phyloP scores from a whole-genome alignment of 2,329 filamentous ascomycete genomes.

The Daldinia eschscholtzii region DNA sequence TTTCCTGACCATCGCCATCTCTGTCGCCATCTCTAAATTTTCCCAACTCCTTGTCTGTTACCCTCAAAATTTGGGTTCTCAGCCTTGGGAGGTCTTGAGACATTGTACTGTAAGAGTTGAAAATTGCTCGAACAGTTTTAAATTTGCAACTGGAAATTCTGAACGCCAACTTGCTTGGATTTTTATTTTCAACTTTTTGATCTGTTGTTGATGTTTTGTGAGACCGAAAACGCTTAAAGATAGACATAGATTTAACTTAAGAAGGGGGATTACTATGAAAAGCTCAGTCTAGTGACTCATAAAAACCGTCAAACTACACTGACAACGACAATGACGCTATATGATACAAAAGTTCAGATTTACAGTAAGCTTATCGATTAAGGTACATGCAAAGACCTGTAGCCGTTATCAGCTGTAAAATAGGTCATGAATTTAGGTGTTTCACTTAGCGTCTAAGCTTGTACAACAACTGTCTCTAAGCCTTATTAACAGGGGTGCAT shows the following conservation, averaged over 20 bases:
- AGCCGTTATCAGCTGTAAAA: not conserved
- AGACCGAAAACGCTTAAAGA: not conserved
- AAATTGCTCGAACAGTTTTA: constrained; percentile 47
- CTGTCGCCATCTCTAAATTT: constrained; percentile 46
- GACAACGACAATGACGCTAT: constrained; percentile 30
- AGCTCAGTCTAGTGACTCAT: constrained; percentile 39
- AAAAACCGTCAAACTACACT: constrained; percentile 6
- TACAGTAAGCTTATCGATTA: constrained; percentile 42
- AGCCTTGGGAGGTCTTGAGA: constrained; percentile 48
- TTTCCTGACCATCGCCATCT: constrained; percentile 45
- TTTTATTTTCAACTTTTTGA: not conserved
- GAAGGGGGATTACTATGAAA: not conserved
- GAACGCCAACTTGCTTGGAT: constrained; percentile 48
- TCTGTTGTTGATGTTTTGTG: too few relatives aligned
- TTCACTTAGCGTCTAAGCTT: not conserved
- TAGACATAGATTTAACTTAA: not conserved
- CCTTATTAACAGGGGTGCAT: constrained; percentile 20
- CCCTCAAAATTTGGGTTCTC: constrained; percentile 47
- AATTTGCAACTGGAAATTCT: constrained; percentile 35
- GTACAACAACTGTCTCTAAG: not conserved
- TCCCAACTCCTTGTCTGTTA: constrained; percentile 45
- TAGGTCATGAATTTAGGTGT: constrained; percentile 4
- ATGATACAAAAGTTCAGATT: constrained; percentile 10
- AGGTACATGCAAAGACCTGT: not conserved
- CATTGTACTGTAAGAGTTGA: constrained; percentile 51